These are phyloP conservation scores for Colletotrichum higginsianum DNA, from an alignment of 2,329 filamentous ascomycete species.

Conservation along the genomic window DNA sequence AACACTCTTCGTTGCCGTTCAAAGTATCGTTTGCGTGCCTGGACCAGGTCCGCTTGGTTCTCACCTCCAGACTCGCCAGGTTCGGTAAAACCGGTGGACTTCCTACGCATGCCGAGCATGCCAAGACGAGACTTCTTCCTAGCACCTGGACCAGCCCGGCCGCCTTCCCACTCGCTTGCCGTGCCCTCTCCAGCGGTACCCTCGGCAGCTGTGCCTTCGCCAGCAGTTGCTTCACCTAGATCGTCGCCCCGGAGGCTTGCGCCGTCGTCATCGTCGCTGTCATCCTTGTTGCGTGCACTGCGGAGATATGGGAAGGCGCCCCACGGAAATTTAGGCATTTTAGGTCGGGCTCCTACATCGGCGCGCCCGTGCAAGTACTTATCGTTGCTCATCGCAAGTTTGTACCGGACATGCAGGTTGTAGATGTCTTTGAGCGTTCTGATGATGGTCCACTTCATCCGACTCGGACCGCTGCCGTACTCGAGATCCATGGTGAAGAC, in stretches of 20 bases:
- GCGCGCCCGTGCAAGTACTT: constrained; percentile 81
- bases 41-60: constrained; percentile 58
- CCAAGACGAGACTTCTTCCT: constrained; percentile 68
- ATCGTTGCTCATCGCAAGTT: constrained; percentile 86
- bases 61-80: constrained; percentile 59
- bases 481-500: constrained; percentile 94
- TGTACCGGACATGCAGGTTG: constrained; percentile 95
- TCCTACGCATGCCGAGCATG: constrained; percentile 67
- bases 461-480: constrained; percentile 93
- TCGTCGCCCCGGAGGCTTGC: constrained; percentile 57
- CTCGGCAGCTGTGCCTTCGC: constrained; percentile 54
- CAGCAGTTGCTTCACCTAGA: constrained; percentile 58
- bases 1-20: constrained; percentile 88
- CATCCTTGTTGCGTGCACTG: constrained; percentile 83
- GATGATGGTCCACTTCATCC: constrained; percentile 97
- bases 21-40: constrained; percentile 72
- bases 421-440: constrained; percentile 90
- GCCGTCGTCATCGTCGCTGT: constrained; percentile 82
- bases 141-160: constrained; percentile 32
- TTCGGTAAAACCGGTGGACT: constrained; percentile 66
- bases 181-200: constrained; percentile 71
- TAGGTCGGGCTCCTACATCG: constrained; percentile 77
- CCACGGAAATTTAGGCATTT: constrained; percentile 90
- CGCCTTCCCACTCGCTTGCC: constrained; percentile 53
- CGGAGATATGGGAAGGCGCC: constrained; percentile 92